phyloP scores from a whole-genome alignment of 164 flowering plant genomes.

The Nelumbo lutea region DNA sequence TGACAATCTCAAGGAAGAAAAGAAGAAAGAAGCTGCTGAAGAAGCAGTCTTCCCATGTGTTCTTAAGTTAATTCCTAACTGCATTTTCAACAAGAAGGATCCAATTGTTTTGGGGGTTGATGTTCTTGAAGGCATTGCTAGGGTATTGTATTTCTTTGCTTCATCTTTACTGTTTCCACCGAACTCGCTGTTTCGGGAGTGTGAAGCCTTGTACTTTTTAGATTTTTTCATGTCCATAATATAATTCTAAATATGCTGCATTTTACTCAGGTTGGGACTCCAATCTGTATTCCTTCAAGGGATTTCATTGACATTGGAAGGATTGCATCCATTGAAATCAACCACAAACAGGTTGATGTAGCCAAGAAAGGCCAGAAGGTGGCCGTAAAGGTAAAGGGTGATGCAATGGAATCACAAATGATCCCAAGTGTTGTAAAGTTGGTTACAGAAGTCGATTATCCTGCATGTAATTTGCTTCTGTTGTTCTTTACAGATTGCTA shows the following conservation, averaged over 20 bases:
- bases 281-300: slow-evolving; percentile 72
- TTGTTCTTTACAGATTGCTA: slow-evolving; percentile 46
- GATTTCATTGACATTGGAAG: slow-evolving; percentile 83
- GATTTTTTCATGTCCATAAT: too few relatives aligned
- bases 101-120: slow-evolving; percentile 95
- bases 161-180: neutral
- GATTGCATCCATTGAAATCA: slow-evolving; percentile 83
- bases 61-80: slow-evolving; percentile 76
- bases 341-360: slow-evolving; percentile 73
- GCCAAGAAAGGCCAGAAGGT: slow-evolving; percentile 93
- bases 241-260: neutral
- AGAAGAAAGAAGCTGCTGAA: slow-evolving; percentile 84
- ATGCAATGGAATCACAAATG: neutral
- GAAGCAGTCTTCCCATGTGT: slow-evolving; percentile 99
- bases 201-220: neutral
- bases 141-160: slow-evolving; percentile 37
- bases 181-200: neutral
- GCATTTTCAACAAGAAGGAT: slow-evolving; percentile 90
- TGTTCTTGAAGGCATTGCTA: slow-evolving; percentile 79
- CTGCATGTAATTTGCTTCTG: neutral
- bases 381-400: slow-evolving; percentile 79
- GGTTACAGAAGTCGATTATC: neutral
- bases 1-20: slow-evolving; percentile 88
- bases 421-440: neutral
- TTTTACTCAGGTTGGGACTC: slow-evolving; percentile 73